Evolutionary conservation across 257 asterid species (phyloP).

Genomic region (Hygrophila difformis): DNA sequence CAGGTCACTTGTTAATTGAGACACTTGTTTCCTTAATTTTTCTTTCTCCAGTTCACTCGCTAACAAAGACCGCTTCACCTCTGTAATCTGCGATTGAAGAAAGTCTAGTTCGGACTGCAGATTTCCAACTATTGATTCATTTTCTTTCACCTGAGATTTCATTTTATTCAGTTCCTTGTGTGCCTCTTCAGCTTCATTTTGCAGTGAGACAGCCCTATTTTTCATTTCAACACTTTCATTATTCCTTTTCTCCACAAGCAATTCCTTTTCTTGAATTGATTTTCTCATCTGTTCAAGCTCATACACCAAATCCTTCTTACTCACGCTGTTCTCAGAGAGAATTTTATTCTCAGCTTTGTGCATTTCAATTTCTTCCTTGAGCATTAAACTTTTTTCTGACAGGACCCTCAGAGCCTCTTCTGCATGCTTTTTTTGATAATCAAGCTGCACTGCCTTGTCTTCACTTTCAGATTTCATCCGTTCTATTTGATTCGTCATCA

Average conservation of each 20-base stretch:
- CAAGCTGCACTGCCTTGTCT: slow-evolving; percentile 29
- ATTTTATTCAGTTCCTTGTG: slow-evolving; percentile 31
- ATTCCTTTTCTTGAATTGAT: slow-evolving; percentile 37
- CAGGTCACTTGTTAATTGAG: slow-evolving; percentile 39
- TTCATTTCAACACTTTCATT: slow-evolving; percentile 42
- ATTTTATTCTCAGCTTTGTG: slow-evolving; percentile 22
- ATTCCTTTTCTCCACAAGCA: slow-evolving; percentile 32
- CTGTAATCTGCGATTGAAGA: slow-evolving; percentile 36
- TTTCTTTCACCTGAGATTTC: slow-evolving; percentile 43
- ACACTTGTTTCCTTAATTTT: slow-evolving; percentile 45
- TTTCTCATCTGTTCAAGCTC: slow-evolving; percentile 44
- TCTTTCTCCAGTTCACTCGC: slow-evolving; percentile 57
- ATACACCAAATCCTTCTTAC: slow-evolving; percentile 27
- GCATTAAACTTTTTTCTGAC: slow-evolving; percentile 40
- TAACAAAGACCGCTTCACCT: slow-evolving; percentile 26
- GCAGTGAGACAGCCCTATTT: slow-evolving; percentile 25
- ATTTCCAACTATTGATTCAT: slow-evolving; percentile 30
- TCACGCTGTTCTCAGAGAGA: slow-evolving; percentile 31
- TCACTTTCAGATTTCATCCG: slow-evolving; percentile 45
- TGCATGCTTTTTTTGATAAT: slow-evolving; percentile 33
- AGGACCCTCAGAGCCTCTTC: slow-evolving; percentile 33
- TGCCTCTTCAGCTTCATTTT: slow-evolving; percentile 34
- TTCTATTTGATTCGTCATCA: slow-evolving; percentile 31
- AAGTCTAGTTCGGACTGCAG: slow-evolving; percentile 41
- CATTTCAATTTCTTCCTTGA: slow-evolving; percentile 37